These are phyloP conservation scores for Hyphopichia homilentoma DNA, from an alignment of 805 yeast species.

Conservation along the genomic window DNA sequence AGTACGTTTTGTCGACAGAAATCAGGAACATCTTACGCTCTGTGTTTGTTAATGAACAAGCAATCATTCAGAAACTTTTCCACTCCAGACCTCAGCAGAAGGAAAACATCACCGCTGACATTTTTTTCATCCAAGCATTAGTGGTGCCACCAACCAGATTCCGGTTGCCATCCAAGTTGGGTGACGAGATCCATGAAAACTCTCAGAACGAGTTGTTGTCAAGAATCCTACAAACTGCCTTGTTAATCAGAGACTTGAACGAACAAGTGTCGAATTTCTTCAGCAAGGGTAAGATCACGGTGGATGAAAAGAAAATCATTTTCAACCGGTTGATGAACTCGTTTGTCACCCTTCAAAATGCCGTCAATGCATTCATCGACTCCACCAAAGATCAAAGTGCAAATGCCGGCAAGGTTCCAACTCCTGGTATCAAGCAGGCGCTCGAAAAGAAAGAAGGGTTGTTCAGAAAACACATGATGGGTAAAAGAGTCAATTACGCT, in stretches of 20 bases:
- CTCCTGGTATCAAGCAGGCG: slow-evolving; percentile 97
- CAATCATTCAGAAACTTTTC: slow-evolving; percentile 67
- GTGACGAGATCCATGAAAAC: slow-evolving; percentile 95
- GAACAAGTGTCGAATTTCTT: slow-evolving; percentile 67
- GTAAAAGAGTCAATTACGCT: slow-evolving; percentile 97
- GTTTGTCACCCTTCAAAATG: slow-evolving; percentile 91
- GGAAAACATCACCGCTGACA: slow-evolving; percentile 58
- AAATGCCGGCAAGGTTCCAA: slow-evolving; percentile 64
- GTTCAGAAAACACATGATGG: slow-evolving; percentile 99
- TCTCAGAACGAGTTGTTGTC: slow-evolving; percentile 86
- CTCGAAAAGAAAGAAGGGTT: slow-evolving; percentile 97
- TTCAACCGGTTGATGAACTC: slow-evolving; percentile 93
- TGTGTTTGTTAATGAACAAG: slow-evolving; percentile 72
- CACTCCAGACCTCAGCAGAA: slow-evolving; percentile 68
- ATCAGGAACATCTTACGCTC: slow-evolving; percentile 72
- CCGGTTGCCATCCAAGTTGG: slow-evolving; percentile 93
- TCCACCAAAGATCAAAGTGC: slow-evolving; percentile 81
- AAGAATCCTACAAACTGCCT: slow-evolving; percentile 72
- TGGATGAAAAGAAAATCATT: slow-evolving; percentile 68
- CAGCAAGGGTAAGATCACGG: slow-evolving; percentile 33
- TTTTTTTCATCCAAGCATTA: slow-evolving; percentile 84
- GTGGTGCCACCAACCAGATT: slow-evolving; percentile 97
- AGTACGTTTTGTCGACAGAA: slow-evolving; percentile 85
- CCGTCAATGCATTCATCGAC: slow-evolving; percentile 91
- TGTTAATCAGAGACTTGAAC: slow-evolving; percentile 83